phyloP scores from a whole-genome alignment of 768 basidiomycete genomes.

The Pholiota molesta region DNA sequence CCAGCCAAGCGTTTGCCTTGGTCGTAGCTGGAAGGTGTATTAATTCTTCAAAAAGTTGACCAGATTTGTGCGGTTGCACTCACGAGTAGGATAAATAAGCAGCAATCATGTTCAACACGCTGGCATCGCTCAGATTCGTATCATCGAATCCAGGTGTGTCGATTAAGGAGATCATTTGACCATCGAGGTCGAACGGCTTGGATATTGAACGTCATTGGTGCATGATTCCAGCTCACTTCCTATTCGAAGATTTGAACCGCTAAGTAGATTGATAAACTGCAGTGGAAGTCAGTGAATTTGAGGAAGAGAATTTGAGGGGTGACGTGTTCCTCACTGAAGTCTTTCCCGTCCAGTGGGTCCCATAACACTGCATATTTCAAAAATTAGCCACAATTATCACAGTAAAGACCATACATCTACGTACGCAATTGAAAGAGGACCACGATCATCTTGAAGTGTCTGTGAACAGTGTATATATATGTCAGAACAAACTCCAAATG shows the following conservation, averaged over 20 bases:
- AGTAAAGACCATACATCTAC: background rate
- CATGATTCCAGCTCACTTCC: conserved; percentile 53
- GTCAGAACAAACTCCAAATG: background rate
- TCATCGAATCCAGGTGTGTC: conserved; percentile 69
- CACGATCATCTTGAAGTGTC: conserved; percentile 17
- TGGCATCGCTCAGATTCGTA: conserved; percentile 48
- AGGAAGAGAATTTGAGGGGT: background rate
- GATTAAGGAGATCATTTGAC: conserved; percentile 45
- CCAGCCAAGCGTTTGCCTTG: conserved; percentile 46
- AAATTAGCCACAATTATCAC: background rate
- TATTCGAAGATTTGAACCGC: conserved; percentile 49
- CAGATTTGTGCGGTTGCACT: conserved; percentile 8
- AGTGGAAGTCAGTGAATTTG: background rate
- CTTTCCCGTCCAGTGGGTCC: conserved; percentile 43
- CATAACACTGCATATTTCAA: conserved; percentile 25
- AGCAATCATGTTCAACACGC: conserved; percentile 53
- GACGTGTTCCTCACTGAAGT: conserved; percentile 29
- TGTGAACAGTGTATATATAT: background rate
- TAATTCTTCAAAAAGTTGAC: background rate
- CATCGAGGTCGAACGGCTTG: conserved; percentile 45
- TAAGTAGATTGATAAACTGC: conserved; percentile 58
- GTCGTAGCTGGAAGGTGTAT: conserved; percentile 27
- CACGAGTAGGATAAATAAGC: conserved; percentile 38
- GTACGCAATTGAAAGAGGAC: conserved; percentile 19
- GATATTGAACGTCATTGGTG: conserved; percentile 49